A percentile compares a stretch with the other conserved stretches of the same genome.
Conservation (phyloP, 768 basidiomycete species). For the Lactarius tabidus region DNA sequence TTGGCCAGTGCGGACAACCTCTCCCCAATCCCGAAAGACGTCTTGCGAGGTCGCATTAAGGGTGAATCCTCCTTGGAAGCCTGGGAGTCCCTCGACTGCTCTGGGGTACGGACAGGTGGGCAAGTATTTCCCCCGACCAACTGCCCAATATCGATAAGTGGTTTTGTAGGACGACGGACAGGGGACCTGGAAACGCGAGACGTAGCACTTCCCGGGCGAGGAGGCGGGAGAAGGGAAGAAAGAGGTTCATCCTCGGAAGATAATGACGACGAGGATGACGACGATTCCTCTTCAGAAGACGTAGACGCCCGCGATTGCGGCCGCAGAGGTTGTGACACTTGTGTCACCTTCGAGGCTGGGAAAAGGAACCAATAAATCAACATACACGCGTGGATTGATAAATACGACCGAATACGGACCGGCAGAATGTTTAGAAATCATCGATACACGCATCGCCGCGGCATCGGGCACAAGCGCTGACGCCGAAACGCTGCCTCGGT, state of each 20-base stretch:
- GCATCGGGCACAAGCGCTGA: conserved; percentile 52
- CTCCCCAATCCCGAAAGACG: conserved; percentile 21
- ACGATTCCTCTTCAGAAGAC: conserved; percentile 28
- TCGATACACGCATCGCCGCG: conserved; percentile 49
- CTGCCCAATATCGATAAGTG: conserved; percentile 39
- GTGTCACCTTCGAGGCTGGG: neutral
- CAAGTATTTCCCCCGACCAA: conserved; percentile 10
- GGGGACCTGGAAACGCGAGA: conserved; percentile 29
- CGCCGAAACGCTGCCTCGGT: conserved; percentile 54
- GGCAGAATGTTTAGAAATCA: conserved; percentile 22
- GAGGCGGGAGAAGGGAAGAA: conserved; percentile 55
- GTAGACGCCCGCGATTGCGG: conserved; percentile 26
- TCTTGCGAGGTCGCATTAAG: conserved; percentile 13
- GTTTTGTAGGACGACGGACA: conserved; percentile 38
- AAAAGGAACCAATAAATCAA: neutral
- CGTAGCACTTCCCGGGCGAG: conserved; percentile 59
- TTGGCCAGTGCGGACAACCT: conserved; percentile 20
- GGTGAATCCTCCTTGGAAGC: neutral
- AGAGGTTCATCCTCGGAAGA: conserved; percentile 61
- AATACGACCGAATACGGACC: conserved; percentile 3
- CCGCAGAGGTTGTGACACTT: conserved; percentile 3
- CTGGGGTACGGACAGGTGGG: conserved; percentile 5
- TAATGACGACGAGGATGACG: conserved; percentile 2
- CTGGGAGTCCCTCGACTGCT: neutral
- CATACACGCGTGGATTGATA: neutral